Percentiles rank a stretch among this genome's conserved stretches.
Evolutionary conservation across 345 rosid genomes (phyloP).

Genomic region (Mercurialis annua): DNA sequence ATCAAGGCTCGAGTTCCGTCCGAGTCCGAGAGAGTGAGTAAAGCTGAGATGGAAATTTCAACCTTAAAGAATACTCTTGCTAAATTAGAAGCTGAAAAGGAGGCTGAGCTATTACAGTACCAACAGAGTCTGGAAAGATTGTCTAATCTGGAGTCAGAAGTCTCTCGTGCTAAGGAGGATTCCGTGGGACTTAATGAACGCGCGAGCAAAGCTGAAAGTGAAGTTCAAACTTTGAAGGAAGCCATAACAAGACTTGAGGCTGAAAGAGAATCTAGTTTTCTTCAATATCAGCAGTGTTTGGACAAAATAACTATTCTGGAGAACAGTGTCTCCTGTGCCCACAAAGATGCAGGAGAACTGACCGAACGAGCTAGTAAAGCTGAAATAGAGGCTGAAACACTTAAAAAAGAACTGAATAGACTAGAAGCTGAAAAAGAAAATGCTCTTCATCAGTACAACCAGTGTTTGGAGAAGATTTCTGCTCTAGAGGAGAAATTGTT

Average conservation of each 20-base stretch:
- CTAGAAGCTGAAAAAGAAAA: constrained; percentile 68
- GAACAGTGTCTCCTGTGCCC: constrained; percentile 44
- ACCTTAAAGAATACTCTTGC: constrained; percentile 72
- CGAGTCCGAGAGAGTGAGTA: constrained; percentile 56
- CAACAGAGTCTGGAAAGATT: constrained; percentile 68
- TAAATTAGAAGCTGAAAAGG: constrained; percentile 86
- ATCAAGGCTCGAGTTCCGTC: constrained; percentile 42
- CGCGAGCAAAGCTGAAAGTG: constrained; percentile 76
- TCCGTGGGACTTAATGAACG: constrained; percentile 54
- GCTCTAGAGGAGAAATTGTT: constrained; percentile 55
- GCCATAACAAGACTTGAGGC: constrained; percentile 52
- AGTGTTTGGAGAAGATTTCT: constrained; percentile 55
- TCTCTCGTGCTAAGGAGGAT: constrained; percentile 64
- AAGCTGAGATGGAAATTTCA: constrained; percentile 71
- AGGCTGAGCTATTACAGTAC: constrained; percentile 67
- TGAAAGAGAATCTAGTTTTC: constrained; percentile 59
- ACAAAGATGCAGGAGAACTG: constrained; percentile 58
- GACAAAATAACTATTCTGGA: constrained; percentile 62
- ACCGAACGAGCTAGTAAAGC: constrained; percentile 58
- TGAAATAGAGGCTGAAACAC: constrained; percentile 50
- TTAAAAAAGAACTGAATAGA: constrained; percentile 52
- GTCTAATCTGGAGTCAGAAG: constrained; percentile 64
- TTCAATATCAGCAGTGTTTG: constrained; percentile 68
- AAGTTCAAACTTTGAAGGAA: constrained; percentile 63
- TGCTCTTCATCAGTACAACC: constrained; percentile 49